These are phyloP conservation scores for Starmera stellimalicola DNA, from an alignment of 1,139 yeast genomes.

Conservation along the genomic window DNA sequence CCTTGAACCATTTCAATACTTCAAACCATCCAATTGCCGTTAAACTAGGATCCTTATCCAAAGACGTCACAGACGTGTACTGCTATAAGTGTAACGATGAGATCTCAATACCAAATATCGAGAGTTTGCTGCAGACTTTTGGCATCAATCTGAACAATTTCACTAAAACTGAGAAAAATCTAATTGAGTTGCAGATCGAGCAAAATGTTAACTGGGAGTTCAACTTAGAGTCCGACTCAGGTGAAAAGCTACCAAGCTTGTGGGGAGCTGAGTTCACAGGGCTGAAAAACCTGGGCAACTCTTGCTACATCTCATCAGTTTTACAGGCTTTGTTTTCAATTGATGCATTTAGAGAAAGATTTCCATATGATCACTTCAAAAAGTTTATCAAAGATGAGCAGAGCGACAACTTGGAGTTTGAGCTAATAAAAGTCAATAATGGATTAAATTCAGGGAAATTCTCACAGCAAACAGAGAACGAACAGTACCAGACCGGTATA, in stretches of 20 bases:
- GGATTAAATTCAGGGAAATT: slow-evolving; percentile 74
- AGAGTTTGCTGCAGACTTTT: slow-evolving; percentile 39
- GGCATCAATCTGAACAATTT: slow-evolving; percentile 57
- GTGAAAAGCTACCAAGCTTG: slow-evolving; percentile 54
- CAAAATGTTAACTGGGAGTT: slow-evolving; percentile 94
- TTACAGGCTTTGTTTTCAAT: slow-evolving; percentile 54
- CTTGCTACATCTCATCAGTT: slow-evolving; percentile 83
- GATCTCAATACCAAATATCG: slow-evolving; percentile 59
- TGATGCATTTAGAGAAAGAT: slow-evolving; percentile 16
- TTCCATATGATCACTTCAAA: slow-evolving; percentile 40
- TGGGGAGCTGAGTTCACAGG: slow-evolving; percentile 73
- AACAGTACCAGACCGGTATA: slow-evolving; percentile 63
- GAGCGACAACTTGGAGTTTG: slow-evolving; percentile 50
- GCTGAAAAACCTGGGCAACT: slow-evolving; percentile 79
- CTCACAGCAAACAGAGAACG: slow-evolving; percentile 43
- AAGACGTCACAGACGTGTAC: slow-evolving; percentile 59
- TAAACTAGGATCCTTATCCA: slow-evolving; percentile 81
- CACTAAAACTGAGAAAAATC: slow-evolving; percentile 69
- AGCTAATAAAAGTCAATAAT: slow-evolving; percentile 68
- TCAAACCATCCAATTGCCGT: slow-evolving; percentile 72
- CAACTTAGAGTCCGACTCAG: slow-evolving; percentile 64
- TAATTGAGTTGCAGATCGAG: slow-evolving; percentile 84
- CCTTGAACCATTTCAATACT: slow-evolving; percentile 53
- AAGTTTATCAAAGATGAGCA: too few relatives aligned
- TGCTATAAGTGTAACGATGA: slow-evolving; percentile 90